A percentile compares a stretch with the other conserved stretches of the same genome.
These are phyloP conservation scores for Elongisporangium undulatum DNA, from an alignment of 352 stramenopile genomes.

Conservation along the genomic window DNA sequence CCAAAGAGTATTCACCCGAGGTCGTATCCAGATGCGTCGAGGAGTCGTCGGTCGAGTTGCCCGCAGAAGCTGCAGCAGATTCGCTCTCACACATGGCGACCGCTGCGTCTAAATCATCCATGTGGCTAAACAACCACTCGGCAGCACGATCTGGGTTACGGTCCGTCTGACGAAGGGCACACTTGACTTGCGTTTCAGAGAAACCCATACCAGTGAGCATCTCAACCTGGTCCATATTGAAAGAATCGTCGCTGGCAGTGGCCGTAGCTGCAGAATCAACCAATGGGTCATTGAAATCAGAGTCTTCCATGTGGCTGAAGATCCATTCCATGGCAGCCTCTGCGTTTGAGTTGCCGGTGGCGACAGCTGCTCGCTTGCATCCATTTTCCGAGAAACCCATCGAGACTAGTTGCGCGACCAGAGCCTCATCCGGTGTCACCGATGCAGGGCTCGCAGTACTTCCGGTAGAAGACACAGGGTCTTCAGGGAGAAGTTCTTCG, in stretches of 20 bases:
- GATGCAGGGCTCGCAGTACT: constrained; percentile 4
- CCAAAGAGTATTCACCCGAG: constrained; percentile 88
- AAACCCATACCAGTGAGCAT: constrained; percentile 88
- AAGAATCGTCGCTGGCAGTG: constrained; percentile 44
- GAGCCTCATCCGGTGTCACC: constrained; percentile 81
- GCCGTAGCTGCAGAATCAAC: constrained; percentile 4
- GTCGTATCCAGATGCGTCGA: constrained; percentile 57
- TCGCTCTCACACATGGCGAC: constrained; percentile 82
- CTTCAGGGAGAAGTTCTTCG: constrained; percentile 88
- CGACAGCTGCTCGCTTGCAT: constrained; percentile 94
- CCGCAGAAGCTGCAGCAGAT: constrained; percentile 9
- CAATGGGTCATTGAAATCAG: constrained; percentile 96
- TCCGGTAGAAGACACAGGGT: constrained; percentile 13
- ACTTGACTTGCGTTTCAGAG: constrained; percentile 86
- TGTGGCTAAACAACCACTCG: constrained; percentile 98
- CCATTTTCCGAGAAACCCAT: constrained; percentile 99
- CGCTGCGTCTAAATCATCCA: constrained; percentile 92
- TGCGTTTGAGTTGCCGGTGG: constrained; percentile 85
- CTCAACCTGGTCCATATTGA: constrained; percentile 70
- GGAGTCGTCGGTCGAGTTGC: constrained; percentile 6
- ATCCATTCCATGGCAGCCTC: constrained; percentile 98
- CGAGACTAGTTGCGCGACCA: constrained; percentile 94
- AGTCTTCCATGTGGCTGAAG: constrained; percentile 97
- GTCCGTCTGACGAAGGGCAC: constrained; percentile 90
- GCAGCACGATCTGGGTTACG: constrained; percentile 92